Conservation (phyloP, 768 basidiomycete species). For the Pisolithus tinctorius region DNA sequence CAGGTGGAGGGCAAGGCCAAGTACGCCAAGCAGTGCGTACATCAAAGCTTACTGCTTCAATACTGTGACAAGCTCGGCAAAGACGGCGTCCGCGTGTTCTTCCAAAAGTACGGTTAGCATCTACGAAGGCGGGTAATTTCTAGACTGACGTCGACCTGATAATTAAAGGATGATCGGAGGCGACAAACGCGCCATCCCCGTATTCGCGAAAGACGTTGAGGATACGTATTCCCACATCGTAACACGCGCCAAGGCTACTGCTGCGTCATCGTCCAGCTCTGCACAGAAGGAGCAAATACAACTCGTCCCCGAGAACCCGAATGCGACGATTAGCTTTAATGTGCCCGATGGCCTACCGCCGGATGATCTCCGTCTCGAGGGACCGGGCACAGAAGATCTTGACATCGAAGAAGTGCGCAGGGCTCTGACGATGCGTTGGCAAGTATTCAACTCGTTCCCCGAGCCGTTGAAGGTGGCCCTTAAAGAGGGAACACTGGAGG, state of each 20-base stretch:
- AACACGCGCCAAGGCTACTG: constrained; percentile 65
- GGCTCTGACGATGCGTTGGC: constrained; percentile 87
- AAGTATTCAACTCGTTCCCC: constrained; percentile 73
- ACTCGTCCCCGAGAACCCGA: constrained; percentile 83
- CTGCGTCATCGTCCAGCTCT: constrained; percentile 32
- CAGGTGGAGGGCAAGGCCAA: constrained; percentile 58
- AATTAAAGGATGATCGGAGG: constrained; percentile 75
- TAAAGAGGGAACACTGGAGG: constrained; percentile 62
- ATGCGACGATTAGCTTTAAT: constrained; percentile 76
- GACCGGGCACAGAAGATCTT: constrained; percentile 75
- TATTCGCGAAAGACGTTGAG: constrained; percentile 88
- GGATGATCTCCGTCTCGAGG: constrained; percentile 76
- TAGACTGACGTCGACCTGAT: neutral
- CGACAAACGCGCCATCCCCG: constrained; percentile 65
- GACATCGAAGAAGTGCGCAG: constrained; percentile 82
- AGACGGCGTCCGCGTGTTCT: constrained; percentile 89
- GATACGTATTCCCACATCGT: constrained; percentile 80
- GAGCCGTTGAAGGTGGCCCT: constrained; percentile 71
- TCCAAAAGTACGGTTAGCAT: constrained; percentile 62
- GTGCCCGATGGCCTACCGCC: constrained; percentile 95
- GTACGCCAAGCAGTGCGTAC: constrained; percentile 82
- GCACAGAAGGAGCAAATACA: constrained; percentile 75
- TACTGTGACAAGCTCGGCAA: constrained; percentile 90
- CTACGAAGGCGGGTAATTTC: neutral
- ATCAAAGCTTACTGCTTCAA: constrained; percentile 88